These are phyloP conservation scores for Fusarium algeriense DNA, from an alignment of 2,329 filamentous ascomycete species.

Conservation along the genomic window DNA sequence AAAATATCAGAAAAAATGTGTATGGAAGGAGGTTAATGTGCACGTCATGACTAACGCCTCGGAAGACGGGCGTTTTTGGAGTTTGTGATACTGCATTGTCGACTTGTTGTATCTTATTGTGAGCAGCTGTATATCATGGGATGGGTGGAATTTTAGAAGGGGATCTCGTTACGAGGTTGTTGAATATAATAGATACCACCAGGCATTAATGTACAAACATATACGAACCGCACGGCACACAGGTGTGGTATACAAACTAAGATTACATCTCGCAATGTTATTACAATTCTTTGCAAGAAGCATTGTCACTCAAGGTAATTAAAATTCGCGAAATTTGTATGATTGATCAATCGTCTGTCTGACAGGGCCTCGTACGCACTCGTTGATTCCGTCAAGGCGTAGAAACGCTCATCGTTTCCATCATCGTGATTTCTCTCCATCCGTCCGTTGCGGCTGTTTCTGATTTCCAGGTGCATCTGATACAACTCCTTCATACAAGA, in stretches of 20 bases:
- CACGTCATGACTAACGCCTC: constrained; percentile 33
- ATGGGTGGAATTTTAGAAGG: constrained; percentile 6
- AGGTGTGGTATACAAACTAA: background rate
- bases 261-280: background rate
- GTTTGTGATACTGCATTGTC: constrained; percentile 33
- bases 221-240: background rate
- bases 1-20: background rate
- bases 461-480: constrained; percentile 33
- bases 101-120: constrained; percentile 17
- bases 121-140: constrained; percentile 29
- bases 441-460: constrained; percentile 16
- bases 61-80: constrained; percentile 38
- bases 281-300: too few relatives aligned
- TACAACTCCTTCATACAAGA: constrained; percentile 41
- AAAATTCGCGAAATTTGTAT: constrained; percentile 31
- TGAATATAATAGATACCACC: constrained; percentile 21
- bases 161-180: constrained; percentile 12
- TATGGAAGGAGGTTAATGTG: constrained; percentile 7
- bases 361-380: constrained; percentile 28
- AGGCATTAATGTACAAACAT: constrained; percentile 5
- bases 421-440: constrained; percentile 22
- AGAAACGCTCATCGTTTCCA: constrained; percentile 23
- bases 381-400: constrained; percentile 27
- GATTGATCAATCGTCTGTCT: constrained; percentile 32
- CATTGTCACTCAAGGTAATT: background rate